Evolutionary conservation across 768 basidiomycete genomes (phyloP), one percentile per base, ranked within the genome.

Genomic region (Amanita muscaria): DNA sequence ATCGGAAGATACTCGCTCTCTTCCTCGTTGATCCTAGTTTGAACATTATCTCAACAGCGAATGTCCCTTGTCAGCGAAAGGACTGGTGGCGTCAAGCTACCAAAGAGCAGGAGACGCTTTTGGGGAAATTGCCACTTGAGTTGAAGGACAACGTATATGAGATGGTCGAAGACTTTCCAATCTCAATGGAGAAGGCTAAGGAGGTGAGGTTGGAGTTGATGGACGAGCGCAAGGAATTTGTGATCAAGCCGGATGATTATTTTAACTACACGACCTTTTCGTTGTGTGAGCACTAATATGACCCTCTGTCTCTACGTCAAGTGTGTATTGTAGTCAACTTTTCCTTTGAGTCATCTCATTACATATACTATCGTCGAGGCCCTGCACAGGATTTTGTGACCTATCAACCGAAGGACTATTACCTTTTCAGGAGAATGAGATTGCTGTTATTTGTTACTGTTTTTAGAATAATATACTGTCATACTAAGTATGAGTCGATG

Each of bases 1-100:
- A 63, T 34, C 57, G 61, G 29, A 68, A 63, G 50, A 63, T 68
- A 22, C 45, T 67, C 18, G 59, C 58, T 4, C 51, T 68, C n/a
- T 65, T 62, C 53, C 62, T 68, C 32, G 56, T 66, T 44, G 61
- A 67, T 43, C 57, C 59, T 2, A 52, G 54, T 34, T 43, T 56
- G 24, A 50, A 39, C 12, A 51, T 62, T 16, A 50, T 55, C 14
- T 62, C 59, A 9, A 55, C 58, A 1, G 51, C 55, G 3, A 56
- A 58, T 25, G 53, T 62, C 10, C 58, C 58, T 1, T 59, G 56
- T 15, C 61, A 63, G 42, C 54, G 53, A 31, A 32, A 48, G 25
- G 52, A 57, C 8, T 59, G 58, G 58, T 55, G 56, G 52, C 24
- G 32, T 2, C 48, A 53, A n/a, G 44, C 40, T 6, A 30, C 57